phyloP scores from a whole-genome alignment of 805 yeast genomes.

The Ogataea saltuana region DNA sequence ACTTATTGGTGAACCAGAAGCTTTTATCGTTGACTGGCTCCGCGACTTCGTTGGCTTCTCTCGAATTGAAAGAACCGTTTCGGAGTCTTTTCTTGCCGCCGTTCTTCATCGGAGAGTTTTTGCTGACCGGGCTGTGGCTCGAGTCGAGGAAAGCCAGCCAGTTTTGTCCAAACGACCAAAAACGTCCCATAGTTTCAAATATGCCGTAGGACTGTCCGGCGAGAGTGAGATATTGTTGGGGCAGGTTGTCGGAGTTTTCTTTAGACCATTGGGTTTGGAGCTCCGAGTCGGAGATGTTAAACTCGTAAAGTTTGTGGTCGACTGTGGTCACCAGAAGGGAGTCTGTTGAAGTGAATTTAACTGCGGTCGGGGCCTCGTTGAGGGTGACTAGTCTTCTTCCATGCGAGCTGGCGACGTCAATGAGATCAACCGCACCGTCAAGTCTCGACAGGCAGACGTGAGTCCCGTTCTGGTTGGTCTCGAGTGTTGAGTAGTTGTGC shows the following conservation, averaged over 20 bases:
- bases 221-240: slow-evolving; percentile 56
- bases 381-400: slow-evolving; percentile 55
- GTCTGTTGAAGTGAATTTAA: slow-evolving; percentile 50
- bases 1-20: slow-evolving; percentile 77
- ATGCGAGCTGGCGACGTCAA: slow-evolving; percentile 33
- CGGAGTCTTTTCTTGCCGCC: slow-evolving; percentile 36
- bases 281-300: slow-evolving; percentile 40
- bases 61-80: slow-evolving; percentile 27
- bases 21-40: slow-evolving; percentile 38
- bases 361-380: slow-evolving; percentile 57
- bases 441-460: slow-evolving; percentile 59
- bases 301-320: slow-evolving; percentile 76
- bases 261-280: slow-evolving; percentile 77
- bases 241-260: slow-evolving; percentile 71
- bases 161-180: slow-evolving; percentile 87
- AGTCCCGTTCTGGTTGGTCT: slow-evolving; percentile 46
- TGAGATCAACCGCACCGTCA: slow-evolving; percentile 64
- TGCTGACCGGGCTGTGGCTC: slow-evolving; percentile 51
- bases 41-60: slow-evolving; percentile 4
- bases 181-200: slow-evolving; percentile 45
- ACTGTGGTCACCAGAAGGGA: slow-evolving; percentile 67
- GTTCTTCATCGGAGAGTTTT: slow-evolving; percentile 36
- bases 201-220: slow-evolving; percentile 75
- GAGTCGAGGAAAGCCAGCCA: slow-evolving; percentile 85
- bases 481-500: slow-evolving; percentile 53